A percentile compares a stretch with the other conserved stretches of the same genome.
Evolutionary conservation across 257 asterid species (phyloP).

Genomic region (Solanum chilense): DNA sequence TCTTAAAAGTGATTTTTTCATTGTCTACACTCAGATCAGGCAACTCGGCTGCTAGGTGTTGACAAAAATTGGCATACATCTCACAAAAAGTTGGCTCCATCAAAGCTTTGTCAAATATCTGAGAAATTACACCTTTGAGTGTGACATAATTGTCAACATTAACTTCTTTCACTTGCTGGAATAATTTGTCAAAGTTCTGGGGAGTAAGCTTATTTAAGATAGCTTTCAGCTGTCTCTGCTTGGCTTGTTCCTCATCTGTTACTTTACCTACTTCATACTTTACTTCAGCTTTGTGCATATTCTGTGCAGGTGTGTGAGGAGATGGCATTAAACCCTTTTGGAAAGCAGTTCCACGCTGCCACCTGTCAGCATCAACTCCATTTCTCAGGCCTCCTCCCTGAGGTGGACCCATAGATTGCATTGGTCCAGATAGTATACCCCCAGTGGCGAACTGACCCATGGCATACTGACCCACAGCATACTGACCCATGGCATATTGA

Average conservation of each 20-base stretch:
- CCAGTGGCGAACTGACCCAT: slow-evolving; percentile 16
- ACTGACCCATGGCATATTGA: slow-evolving; percentile 30
- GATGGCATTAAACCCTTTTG: slow-evolving; percentile 73
- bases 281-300: slow-evolving; percentile 80
- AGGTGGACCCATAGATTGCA: slow-evolving; percentile 56
- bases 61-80: slow-evolving; percentile 94
- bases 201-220: slow-evolving; percentile 96
- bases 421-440: slow-evolving; percentile 56
- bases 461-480: background rate
- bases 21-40: slow-evolving; percentile 67
- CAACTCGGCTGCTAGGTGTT: slow-evolving; percentile 61
- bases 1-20: slow-evolving; percentile 75
- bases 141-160: slow-evolving; percentile 67
- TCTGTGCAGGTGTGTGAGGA: slow-evolving; percentile 55
- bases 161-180: slow-evolving; percentile 77
- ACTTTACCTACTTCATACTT: slow-evolving; percentile 82
- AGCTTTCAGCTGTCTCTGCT: slow-evolving; percentile 77
- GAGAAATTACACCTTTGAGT: slow-evolving; percentile 75
- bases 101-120: slow-evolving; percentile 90
- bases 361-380: slow-evolving; percentile 69
- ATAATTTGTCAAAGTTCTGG: slow-evolving; percentile 81
- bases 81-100: slow-evolving; percentile 97
- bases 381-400: slow-evolving; percentile 55
- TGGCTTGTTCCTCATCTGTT: slow-evolving; percentile 76
- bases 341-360: slow-evolving; percentile 73